phyloP scores from a whole-genome alignment of 73 alveolate genomes.

The Effrenium voratum region DNA sequence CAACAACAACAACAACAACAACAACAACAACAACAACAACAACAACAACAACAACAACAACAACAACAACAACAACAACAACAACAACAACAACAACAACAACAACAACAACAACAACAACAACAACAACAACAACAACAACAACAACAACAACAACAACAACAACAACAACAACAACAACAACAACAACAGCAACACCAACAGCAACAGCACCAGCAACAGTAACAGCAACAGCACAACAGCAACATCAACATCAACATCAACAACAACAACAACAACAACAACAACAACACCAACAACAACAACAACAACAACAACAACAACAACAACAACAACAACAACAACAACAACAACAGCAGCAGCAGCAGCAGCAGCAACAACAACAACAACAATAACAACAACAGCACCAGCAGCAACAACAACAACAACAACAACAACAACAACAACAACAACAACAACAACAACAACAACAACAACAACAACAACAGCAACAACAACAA shows the following conservation, averaged over 20 bases:
- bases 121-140: background rate
- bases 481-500: background rate
- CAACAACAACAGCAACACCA: too few relatives aligned
- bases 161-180: background rate
- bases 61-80: background rate
- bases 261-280: too few relatives aligned
- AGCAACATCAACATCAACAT: too few relatives aligned
- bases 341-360: background rate
- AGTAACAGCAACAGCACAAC: too few relatives aligned
- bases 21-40: background rate
- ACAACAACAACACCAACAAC: too few relatives aligned
- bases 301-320: background rate
- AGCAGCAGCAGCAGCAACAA: background rate
- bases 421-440: background rate
- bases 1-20: background rate
- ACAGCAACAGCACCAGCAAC: too few relatives aligned
- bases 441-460: background rate
- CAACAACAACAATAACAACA: background rate
- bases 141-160: conserved; percentile 3
- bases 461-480: background rate
- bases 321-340: background rate
- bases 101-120: background rate
- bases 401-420: background rate
- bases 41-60: background rate
- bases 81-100: background rate